These are phyloP conservation scores for Pythium biforme DNA, from an alignment of 352 stramenopile genomes.

Conservation along the genomic window DNA sequence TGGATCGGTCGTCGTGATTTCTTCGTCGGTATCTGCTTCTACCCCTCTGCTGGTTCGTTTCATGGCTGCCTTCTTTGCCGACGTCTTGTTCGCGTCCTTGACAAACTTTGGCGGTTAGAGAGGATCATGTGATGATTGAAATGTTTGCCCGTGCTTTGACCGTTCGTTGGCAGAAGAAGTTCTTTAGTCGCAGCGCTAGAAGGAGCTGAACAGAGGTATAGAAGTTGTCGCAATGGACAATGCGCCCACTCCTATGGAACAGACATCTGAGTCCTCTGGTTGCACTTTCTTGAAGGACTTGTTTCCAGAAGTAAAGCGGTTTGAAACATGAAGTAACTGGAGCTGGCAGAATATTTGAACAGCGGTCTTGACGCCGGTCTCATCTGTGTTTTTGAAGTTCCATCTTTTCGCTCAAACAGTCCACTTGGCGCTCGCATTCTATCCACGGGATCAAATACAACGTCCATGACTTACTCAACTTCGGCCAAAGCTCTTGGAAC, in stretches of 20 bases:
- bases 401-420: constrained; percentile 7
- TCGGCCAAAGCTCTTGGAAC: constrained; percentile 5
- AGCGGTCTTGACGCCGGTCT: constrained; percentile 14
- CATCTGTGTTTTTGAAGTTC: constrained; percentile 15
- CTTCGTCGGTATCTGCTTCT: background rate
- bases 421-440: background rate
- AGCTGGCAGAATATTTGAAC: constrained; percentile 27
- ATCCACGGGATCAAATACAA: background rate
- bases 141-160: constrained; percentile 22
- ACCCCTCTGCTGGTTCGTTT: background rate
- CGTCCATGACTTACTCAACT: constrained; percentile 2
- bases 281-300: constrained; percentile 21
- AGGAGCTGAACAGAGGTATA: constrained; percentile 35
- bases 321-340: constrained; percentile 33
- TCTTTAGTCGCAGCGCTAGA: constrained; percentile 21
- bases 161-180: constrained; percentile 26
- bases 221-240: constrained; percentile 39
- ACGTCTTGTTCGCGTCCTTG: constrained; percentile 13
- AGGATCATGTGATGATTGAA: constrained; percentile 25
- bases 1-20: constrained; percentile 3
- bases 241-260: constrained; percentile 18
- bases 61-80: constrained; percentile 13
- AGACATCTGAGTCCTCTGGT: constrained; percentile 6
- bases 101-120: constrained; percentile 1
- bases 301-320: constrained; percentile 28